These are phyloP conservation scores for Vigna hirtella DNA, from an alignment of 306 rosid species.

Conservation along the genomic window DNA sequence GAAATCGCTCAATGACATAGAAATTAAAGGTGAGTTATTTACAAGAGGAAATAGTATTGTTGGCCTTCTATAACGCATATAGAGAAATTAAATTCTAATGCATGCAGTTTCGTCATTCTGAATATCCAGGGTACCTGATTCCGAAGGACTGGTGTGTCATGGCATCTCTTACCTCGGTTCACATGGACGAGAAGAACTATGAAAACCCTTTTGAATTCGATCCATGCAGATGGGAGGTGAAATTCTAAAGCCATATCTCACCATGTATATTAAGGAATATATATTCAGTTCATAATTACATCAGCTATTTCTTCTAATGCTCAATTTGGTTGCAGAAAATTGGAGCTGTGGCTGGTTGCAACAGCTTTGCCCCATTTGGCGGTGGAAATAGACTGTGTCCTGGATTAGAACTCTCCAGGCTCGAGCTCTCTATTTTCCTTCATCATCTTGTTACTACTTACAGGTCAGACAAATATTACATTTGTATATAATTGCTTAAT, in stretches of 20 bases:
- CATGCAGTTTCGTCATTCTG: not conserved
- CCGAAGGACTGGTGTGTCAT: conserved; percentile 68
- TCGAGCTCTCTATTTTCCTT: conserved; percentile 70
- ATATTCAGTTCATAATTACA: not conserved
- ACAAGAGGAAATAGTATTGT: not conserved
- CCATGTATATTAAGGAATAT: not conserved
- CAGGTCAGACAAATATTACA: conserved; percentile 49
- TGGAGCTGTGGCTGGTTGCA: conserved; percentile 54
- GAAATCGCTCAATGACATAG: conserved; percentile 75
- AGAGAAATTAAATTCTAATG: conserved; percentile 1
- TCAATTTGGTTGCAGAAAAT: conserved; percentile 41
- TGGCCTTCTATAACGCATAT: not conserved
- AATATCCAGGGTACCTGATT: conserved; percentile 69
- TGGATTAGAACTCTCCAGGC: conserved; percentile 84
- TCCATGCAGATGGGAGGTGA: conserved; percentile 98
- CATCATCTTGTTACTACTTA: conserved; percentile 72
- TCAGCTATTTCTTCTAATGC: not conserved
- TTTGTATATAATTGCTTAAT: not conserved
- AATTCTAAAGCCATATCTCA: not conserved
- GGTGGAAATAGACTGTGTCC: conserved; percentile 96
- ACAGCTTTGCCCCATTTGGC: conserved; percentile 78
- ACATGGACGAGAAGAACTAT: conserved; percentile 69
- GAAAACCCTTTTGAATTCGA: conserved; percentile 73
- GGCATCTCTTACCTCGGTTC: conserved; percentile 89
- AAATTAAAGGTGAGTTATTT: conserved; percentile 69